These are phyloP conservation scores for Tetradesmus obliquus DNA, from an alignment of 139 green algal genomes.

Conservation along the genomic window DNA sequence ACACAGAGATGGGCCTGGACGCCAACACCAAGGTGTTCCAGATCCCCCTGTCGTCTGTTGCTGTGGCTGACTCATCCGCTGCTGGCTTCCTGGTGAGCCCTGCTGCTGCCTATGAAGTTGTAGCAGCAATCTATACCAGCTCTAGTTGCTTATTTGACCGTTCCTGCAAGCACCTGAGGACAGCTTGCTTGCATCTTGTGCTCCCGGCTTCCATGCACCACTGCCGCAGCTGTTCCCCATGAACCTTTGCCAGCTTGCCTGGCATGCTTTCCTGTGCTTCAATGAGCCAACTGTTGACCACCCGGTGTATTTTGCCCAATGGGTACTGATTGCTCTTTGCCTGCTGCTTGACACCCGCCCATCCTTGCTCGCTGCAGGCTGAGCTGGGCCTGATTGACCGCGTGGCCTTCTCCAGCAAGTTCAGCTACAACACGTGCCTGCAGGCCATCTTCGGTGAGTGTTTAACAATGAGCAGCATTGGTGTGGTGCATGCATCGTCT, in stretches of 20 bases:
- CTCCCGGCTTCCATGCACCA: no score
- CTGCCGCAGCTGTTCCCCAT: no score
- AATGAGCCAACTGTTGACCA: no score
- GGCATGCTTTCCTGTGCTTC: no score
- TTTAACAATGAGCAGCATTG: not conserved
- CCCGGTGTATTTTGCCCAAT: no score
- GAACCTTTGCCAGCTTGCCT: no score
- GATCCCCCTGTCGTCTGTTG: constrained; percentile 73
- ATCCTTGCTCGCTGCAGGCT: constrained; percentile 51
- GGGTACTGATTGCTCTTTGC: constrained; percentile 39
- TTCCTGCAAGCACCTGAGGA: not conserved
- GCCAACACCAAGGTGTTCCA: constrained; percentile 63
- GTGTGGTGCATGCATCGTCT: not conserved
- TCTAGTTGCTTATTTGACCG: not conserved
- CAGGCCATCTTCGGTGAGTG: constrained; percentile 56
- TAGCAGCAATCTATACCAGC: no score
- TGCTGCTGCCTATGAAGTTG: not conserved
- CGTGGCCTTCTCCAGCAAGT: constrained; percentile 65
- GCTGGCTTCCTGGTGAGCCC: constrained; percentile 73
- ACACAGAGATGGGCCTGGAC: constrained; percentile 26
- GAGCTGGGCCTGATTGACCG: constrained; percentile 72
- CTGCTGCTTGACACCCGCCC: constrained; percentile 66
- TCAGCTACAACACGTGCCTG: constrained; percentile 69
- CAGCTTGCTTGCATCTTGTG: no score
- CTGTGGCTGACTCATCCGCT: constrained; percentile 68